phyloP scores from a whole-genome alignment of 2,329 filamentous ascomycete genomes.

The Cercospora brassicicola region DNA sequence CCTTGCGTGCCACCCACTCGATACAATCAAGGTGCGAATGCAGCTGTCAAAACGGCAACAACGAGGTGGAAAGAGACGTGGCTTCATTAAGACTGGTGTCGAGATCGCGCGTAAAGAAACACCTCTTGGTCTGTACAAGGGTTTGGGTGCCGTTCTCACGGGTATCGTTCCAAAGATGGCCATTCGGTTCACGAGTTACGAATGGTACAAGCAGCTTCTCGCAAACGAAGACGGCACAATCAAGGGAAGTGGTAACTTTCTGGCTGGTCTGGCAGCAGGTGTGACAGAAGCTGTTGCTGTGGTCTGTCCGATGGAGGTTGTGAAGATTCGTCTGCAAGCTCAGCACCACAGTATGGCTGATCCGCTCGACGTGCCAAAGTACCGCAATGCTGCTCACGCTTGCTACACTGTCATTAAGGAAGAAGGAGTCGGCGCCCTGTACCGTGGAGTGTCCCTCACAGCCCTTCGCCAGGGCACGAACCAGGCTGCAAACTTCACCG shows the following conservation, averaged over 20 bases:
- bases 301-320: slow-evolving; percentile 97
- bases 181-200: slow-evolving; percentile 96
- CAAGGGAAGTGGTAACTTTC: slow-evolving; percentile 69
- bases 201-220: slow-evolving; percentile 85
- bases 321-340: slow-evolving; percentile 97
- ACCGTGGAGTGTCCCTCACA: slow-evolving; percentile 90
- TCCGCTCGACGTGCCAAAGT: slow-evolving; percentile 92
- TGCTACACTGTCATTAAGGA: slow-evolving; percentile 87
- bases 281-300: slow-evolving; percentile 95
- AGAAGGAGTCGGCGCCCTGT: slow-evolving; percentile 83
- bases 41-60: slow-evolving; percentile 87
- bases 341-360: slow-evolving; percentile 98
- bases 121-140: slow-evolving; percentile 91
- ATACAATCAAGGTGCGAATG: slow-evolving; percentile 99
- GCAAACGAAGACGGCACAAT: slow-evolving; percentile 67
- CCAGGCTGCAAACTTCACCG: slow-evolving; percentile 98
- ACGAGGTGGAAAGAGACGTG: slow-evolving; percentile 78
- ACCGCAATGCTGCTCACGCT: slow-evolving; percentile 84
- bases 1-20: slow-evolving; percentile 88
- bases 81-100: slow-evolving; percentile 80
- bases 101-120: slow-evolving; percentile 91
- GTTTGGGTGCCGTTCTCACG: slow-evolving; percentile 91
- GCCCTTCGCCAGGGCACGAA: slow-evolving; percentile 93
- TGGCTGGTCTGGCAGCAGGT: slow-evolving; percentile 85
- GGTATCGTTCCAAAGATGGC: slow-evolving; percentile 99